Evolutionary conservation across 2,329 filamentous ascomycete genomes (phyloP), one percentile per base, ranked within the genome.

Genomic region (Canariomyces notabilis): DNA sequence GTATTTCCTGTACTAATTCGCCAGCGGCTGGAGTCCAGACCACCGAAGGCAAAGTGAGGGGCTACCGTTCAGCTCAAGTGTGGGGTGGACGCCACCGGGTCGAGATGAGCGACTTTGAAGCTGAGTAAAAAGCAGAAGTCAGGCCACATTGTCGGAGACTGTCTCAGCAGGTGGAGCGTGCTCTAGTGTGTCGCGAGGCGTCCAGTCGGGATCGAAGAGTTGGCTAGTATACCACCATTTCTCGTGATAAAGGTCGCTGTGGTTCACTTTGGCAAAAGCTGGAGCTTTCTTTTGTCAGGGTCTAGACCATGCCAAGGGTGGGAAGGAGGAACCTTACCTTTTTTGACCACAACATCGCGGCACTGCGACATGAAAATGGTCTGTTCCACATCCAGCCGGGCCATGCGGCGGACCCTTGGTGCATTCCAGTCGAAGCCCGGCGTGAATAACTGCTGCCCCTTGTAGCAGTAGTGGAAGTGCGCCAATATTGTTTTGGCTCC

Each of bases 391-490:
- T 60, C 56, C 20, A 60, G 49, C n/a, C 52, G 52, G 7, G 58
- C 58, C 57, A 60, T 60, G 38, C 47, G 55, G 16, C 51, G 48
- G 9, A 57, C 53, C 31, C 43, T 44, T 5, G 48, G 44, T 2
- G 56, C 44, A 16, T 23, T 46, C 57, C 57, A 60, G 48, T 60
- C 48, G 33, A 57, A 60, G 18, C 34, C 44, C 20, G 44, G 39
- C 4, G 49, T 52, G 47, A 64, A 64, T 18, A 61, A 54, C 41
- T 52, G 52, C 38, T 64, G 58, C 1, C 61, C 61, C 43, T 62
- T 62, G 52, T 57, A 62, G 39, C 58, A 59, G 42, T 64, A 61
- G 44, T 64, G 61, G 41, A 63, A 64, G 46, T 64, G 59, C n/a
- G 61, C 59, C 2, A 64, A 54, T 18, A 64, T 59, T 19, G 62